Evolutionary conservation across 2,329 filamentous ascomycete species (phyloP), one percentile per base, ranked within the genome.

Genomic region (Fusarium longipes): DNA sequence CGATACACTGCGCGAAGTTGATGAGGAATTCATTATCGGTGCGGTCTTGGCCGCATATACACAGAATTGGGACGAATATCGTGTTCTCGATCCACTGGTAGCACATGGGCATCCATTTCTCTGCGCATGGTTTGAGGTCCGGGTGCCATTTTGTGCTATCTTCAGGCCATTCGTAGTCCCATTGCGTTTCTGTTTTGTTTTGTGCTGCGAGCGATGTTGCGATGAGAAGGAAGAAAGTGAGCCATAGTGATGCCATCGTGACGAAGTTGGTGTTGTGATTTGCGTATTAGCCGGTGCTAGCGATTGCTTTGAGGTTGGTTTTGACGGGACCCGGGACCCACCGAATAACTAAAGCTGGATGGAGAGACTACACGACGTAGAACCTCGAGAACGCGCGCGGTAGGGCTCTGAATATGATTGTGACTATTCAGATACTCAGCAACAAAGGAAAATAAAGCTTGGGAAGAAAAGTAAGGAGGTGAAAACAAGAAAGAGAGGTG

Each of bases 211-310:
- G 15, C 4, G 14, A 45, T n/a, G 7, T 12, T 8, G n/a, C n/a
- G 6, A 22, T 22, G 10, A 45, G 5, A 3, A 45, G 9, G 18
- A 17, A 32, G 43, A 30, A 6, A n/a, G 17, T 20, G n/a, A 32
- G 18, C 27, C 27, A 17, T 32, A 14, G 27, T 8, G 17, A 2
- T 15, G 4, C 18, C 27, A 45, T 45, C 14, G 2, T 30, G 12
- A 22, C 6, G n/a, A 12, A 20, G 11, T 15, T 15, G 1, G 3
- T 43, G 10, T 10, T 8, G 12, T 44, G 25, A 29, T 7, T 10
- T 3, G 14, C 3, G 4, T n/a, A 14, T 27, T 3, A 1, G 5
- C 11, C 3, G 9, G 5, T 2, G 8, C 8, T 29, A 4, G 40
- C 8, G 8, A 25, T 44, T 25, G n/a, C 8, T 20, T 9, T 4